Percentiles rank a stretch among this genome's conserved stretches.
These are phyloP conservation scores for Phytophthora cactorum DNA, from an alignment of 352 stramenopile genomes.

Conservation along the genomic window DNA sequence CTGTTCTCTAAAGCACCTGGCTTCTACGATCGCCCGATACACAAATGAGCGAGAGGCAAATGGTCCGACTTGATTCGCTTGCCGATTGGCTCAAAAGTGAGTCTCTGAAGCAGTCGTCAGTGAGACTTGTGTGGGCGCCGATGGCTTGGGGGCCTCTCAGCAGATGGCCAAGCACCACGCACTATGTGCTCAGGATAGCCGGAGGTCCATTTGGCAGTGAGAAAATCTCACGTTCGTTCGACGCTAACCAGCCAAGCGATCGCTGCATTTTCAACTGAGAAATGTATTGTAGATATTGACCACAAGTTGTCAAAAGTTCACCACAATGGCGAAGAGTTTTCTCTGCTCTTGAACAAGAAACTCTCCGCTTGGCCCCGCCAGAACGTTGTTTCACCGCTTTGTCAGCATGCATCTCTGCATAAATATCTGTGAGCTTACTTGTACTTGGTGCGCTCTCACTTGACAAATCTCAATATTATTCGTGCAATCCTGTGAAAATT, in stretches of 20 bases:
- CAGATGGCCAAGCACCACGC: conserved; percentile 16
- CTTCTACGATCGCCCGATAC: conserved; percentile 16
- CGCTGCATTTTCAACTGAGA: neutral
- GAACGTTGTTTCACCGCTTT: too few species aligned
- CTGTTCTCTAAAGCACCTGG: conserved; percentile 11
- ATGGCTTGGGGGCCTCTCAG: neutral
- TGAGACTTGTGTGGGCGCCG: conserved; percentile 14
- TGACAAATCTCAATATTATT: too few species aligned
- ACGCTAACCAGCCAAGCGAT: neutral
- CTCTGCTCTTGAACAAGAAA: too few species aligned
- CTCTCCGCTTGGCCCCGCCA: too few species aligned
- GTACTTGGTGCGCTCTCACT: too few species aligned
- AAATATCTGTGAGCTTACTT: too few species aligned
- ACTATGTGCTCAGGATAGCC: conserved; percentile 2
- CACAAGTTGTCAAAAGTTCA: too few species aligned
- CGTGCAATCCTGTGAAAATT: too few species aligned
- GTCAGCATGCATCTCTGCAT: too few species aligned
- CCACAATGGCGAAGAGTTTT: too few species aligned
- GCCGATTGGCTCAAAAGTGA: conserved; percentile 23
- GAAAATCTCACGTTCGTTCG: conserved; percentile 3
- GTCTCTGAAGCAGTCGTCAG: neutral
- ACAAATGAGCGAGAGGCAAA: conserved; percentile 17
- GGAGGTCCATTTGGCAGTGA: conserved; percentile 8
- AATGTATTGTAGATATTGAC: too few species aligned
- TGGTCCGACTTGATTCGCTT: conserved; percentile 5